Percentiles rank a stretch among this genome's conserved stretches.
phyloP scores from a whole-genome alignment of 257 asterid species.

The Lycium barbarum region DNA sequence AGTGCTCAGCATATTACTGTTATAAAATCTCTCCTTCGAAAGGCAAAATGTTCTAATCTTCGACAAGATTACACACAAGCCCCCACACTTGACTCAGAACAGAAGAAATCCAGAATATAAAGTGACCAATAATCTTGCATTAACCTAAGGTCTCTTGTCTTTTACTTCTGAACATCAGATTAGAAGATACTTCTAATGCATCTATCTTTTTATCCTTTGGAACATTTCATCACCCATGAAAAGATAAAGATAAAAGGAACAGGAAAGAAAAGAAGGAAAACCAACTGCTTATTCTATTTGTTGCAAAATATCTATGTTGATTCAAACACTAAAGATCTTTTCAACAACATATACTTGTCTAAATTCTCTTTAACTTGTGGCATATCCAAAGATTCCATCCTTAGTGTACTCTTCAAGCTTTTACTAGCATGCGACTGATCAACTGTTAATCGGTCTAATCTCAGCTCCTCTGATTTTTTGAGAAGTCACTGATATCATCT shows the following conservation, averaged over 20 bases:
- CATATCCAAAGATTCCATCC: conserved; percentile 14
- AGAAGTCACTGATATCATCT: too few relatives aligned
- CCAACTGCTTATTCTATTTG: conserved; percentile 8
- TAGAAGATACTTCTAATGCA: not conserved
- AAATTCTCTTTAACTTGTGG: not conserved
- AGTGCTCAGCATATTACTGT: conserved; percentile 23
- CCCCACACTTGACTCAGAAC: not conserved
- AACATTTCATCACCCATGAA: not conserved
- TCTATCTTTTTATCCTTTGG: conserved; percentile 26
- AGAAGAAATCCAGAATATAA: conserved; percentile 13
- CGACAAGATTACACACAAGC: not conserved
- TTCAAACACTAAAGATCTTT: not conserved
- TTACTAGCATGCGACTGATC: conserved; percentile 20
- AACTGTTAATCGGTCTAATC: not conserved
- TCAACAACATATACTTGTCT: conserved; percentile 10
- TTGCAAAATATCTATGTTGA: not conserved
- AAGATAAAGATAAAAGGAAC: not conserved
- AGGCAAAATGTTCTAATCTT: conserved; percentile 7
- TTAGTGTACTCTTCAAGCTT: conserved; percentile 16
- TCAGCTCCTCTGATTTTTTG: not conserved
- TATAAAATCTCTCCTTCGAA: not conserved
- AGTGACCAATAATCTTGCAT: conserved; percentile 18
- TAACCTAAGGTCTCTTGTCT: conserved; percentile 25
- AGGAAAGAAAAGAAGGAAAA: not conserved
- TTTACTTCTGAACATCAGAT: conserved; percentile 1